phyloP scores from a whole-genome alignment of 1,284 basidiomycete genomes.

The Gomphus bonarii region DNA sequence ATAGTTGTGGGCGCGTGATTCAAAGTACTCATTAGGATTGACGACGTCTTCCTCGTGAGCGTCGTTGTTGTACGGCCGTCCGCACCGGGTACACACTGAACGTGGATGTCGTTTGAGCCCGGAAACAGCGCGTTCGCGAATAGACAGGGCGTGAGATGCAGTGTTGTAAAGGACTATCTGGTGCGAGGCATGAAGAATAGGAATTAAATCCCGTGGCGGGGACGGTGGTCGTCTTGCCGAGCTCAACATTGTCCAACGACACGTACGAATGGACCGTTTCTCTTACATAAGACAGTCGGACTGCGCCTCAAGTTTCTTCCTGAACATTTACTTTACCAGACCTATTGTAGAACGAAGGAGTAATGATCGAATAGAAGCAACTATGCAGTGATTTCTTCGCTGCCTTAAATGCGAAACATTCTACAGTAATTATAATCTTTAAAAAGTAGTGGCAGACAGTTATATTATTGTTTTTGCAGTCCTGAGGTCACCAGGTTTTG shows the following conservation, averaged over 20 bases:
- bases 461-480: no score
- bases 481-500: no score
- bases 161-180: slow-evolving; percentile 87
- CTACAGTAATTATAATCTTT: no score
- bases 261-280: no score
- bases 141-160: slow-evolving; percentile 73
- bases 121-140: slow-evolving; percentile 32
- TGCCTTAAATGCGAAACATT: no score
- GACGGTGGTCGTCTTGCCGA: slow-evolving; percentile 3
- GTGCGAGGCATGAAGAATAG: slow-evolving; percentile 68
- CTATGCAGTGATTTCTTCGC: no score
- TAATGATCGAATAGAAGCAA: no score
- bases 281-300: no score
- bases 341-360: no score
- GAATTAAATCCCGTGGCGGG: slow-evolving; percentile 15
- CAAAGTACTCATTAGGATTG: slow-evolving; percentile 15
- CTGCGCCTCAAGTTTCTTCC: no score
- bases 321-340: no score
- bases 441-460: no score
- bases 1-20: slow-evolving; percentile 55
- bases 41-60: slow-evolving; percentile 21
- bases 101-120: slow-evolving; percentile 17
- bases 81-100: slow-evolving; percentile 60
- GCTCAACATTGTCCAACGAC: background rate
- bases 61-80: slow-evolving; percentile 37